Base-by-base conservation (phyloP, 352 stramenopile species). In the Lagenidium giganteum region DNA sequence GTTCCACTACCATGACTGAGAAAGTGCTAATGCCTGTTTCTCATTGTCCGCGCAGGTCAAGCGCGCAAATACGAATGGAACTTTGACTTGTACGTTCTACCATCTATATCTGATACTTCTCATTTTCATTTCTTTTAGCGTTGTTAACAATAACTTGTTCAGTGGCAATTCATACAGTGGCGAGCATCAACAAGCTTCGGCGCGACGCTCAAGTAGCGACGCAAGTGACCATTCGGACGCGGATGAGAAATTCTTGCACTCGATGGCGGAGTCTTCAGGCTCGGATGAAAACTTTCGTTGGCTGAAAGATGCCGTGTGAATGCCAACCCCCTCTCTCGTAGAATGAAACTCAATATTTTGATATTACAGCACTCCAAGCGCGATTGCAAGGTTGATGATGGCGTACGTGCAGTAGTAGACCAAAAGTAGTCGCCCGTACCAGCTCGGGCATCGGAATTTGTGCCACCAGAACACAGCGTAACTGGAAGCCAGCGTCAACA, bases 391-490 rank as follows among this genome's bases (percentile, higher is more conserved):
- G 51, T 93, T 90, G n/a, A 86, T 33, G 13, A 70, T 46, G 8
- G 81, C 86, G 54, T 91, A 93, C 31, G 82, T 33, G 18, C 54
- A 48, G 53, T 93, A 93, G 50, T 76, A 73, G 18, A 51, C 55
- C 26, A 88, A 66, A 20, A 91, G 70, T 33, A 85, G 30, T 44
- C 75, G 82, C 23, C 75, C 81, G 50, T 88, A 93, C 71, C 74
- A 89, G 3, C 45, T 23, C 2, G 79, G 79, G 28, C 79, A 89
- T 21, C 44, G 62, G 53, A 77, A 91, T 16, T 66, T 46, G 46
- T 85, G 54, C 17, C 50, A 37, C 1, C 58, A 53, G 45, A 87
- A 84, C 5, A 93, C 71, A 18, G 67, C 29, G 28, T 73, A 66
- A 11, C 76, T 83, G 1, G 61, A 51, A 0, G 51, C 46, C 4